Percentiles rank a stretch among this genome's conserved stretches.
phyloP scores from a whole-genome alignment of 2,329 filamentous ascomycete species.

The Ambrosiella cleistominuta region DNA sequence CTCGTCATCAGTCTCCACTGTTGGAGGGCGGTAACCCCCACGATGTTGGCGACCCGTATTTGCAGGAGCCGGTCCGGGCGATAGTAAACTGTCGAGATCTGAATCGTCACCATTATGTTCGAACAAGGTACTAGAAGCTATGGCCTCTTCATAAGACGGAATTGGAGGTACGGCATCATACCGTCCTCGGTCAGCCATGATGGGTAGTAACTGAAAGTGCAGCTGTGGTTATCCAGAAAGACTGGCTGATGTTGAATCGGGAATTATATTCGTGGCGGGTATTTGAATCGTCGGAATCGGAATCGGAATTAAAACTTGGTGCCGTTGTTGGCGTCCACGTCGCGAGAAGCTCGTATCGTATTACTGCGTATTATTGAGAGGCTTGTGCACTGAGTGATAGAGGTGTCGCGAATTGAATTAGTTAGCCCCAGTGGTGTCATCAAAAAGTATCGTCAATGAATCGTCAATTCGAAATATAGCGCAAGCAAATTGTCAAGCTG shows the following conservation, averaged over 20 bases:
- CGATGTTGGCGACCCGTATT: constrained; percentile 25
- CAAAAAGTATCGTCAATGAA: no score
- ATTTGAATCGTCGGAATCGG: not conserved
- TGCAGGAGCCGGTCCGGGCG: constrained; percentile 21
- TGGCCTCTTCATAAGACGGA: constrained; percentile 17
- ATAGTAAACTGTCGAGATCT: constrained; percentile 60
- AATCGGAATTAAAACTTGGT: not conserved
- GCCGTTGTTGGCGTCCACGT: not conserved
- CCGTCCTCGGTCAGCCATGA: constrained; percentile 11
- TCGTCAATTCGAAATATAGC: no score
- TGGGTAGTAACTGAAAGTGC: not conserved
- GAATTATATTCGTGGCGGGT: not conserved
- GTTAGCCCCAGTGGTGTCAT: no score
- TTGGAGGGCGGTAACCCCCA: constrained; percentile 57
- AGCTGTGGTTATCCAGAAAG: not conserved
- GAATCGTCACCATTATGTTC: constrained; percentile 3
- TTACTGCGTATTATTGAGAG: no score
- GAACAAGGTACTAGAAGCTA: constrained; percentile 13
- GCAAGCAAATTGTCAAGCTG: no score
- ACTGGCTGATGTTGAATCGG: not conserved
- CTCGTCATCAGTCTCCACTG: constrained; percentile 62
- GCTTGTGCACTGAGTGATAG: no score
- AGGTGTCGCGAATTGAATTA: no score
- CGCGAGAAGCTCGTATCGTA: not conserved
- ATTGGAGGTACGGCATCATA: constrained; percentile 17